These are phyloP conservation scores for Chionographis japonica DNA, from an alignment of 106 monocot species.

Conservation along the genomic window DNA sequence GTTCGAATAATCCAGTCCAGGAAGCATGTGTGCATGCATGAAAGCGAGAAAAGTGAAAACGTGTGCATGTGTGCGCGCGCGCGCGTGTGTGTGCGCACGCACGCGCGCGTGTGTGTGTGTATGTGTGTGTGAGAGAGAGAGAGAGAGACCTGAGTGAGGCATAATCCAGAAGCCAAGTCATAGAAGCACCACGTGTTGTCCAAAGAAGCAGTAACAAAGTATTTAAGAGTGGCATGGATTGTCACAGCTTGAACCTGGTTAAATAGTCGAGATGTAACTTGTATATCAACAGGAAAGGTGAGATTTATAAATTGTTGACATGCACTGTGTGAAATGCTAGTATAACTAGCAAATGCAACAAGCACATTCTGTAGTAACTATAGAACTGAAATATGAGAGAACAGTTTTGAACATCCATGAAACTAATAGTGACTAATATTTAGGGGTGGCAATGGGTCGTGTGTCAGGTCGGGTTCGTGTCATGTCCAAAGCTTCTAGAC, in stretches of 20 bases:
- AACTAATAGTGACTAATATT: too few relatives aligned
- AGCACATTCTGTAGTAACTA: too few relatives aligned
- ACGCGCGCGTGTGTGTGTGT: neutral
- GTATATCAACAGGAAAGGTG: neutral
- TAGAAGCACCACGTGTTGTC: constrained; percentile 99
- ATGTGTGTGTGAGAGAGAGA: neutral
- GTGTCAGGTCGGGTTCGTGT: too few relatives aligned
- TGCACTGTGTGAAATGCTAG: too few relatives aligned
- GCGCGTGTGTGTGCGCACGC: neutral
- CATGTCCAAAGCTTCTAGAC: too few relatives aligned
- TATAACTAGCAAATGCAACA: too few relatives aligned
- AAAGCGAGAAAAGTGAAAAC: neutral
- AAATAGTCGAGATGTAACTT: neutral
- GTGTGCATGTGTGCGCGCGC: neutral
- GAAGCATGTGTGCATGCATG: neutral
- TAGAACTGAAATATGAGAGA: too few relatives aligned
- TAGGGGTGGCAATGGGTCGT: too few relatives aligned
- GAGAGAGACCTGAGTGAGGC: constrained; percentile 78
- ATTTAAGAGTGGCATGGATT: constrained; percentile 85
- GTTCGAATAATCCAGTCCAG: neutral
- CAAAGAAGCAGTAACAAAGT: constrained; percentile 81
- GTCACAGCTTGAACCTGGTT: constrained; percentile 91
- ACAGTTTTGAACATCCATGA: too few relatives aligned
- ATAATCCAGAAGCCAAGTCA: constrained; percentile 72
- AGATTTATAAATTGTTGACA: too few relatives aligned